Base-by-base conservation (phyloP, 176 grass and related monocot genomes). In the Eremochloa ophiuroides region DNA sequence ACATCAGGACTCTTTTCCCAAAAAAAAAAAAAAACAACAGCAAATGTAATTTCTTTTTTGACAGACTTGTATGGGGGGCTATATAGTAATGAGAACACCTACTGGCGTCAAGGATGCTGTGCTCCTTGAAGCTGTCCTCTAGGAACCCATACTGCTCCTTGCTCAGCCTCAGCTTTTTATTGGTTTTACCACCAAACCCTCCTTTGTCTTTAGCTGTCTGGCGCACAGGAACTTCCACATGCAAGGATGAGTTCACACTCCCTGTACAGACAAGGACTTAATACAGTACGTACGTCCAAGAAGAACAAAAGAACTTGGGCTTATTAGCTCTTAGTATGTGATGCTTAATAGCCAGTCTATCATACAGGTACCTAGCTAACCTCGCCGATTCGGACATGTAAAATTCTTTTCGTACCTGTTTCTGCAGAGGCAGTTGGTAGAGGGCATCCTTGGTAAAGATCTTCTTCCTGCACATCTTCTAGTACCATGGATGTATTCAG, bases 91-190 rank as follows among this genome's bases (percentile, higher is more conserved):
- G 16, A 76, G 4, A 41, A 58, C 14, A 26, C 47, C 47, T 80
- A 88, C 86, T 34, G 41, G 48, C 29, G 59, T 95, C 28, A 95
- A 82, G 25, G 85, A n/a, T 90, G 80, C 59, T 95, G 69, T 95
- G 93, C 70, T 86, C 70, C 61, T 90, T 95, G 74, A 95, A 95
- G 71, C 71, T 95, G 44, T 88, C 82, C 80, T 95, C 93, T 22
- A 95, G 78, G 82, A 88, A 92, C 33, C 82, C 75, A 43, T 87
- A 86, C 25, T 95, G 93, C 29, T 90, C 82, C 55, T 95, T 95
- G 10, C 87, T 92, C 6, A 95, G 90, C 39, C 89, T 91, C 26
- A 90, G 74, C 63, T 92, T 95, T 73, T 95, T 95, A 61, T 76
- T 88, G 23, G 20, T 69, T 18, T 60, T 71, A 2, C 69, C 86